Evolutionary conservation across 2,329 filamentous ascomycete species (phyloP).

Genomic region (Alternaria incomplexa): DNA sequence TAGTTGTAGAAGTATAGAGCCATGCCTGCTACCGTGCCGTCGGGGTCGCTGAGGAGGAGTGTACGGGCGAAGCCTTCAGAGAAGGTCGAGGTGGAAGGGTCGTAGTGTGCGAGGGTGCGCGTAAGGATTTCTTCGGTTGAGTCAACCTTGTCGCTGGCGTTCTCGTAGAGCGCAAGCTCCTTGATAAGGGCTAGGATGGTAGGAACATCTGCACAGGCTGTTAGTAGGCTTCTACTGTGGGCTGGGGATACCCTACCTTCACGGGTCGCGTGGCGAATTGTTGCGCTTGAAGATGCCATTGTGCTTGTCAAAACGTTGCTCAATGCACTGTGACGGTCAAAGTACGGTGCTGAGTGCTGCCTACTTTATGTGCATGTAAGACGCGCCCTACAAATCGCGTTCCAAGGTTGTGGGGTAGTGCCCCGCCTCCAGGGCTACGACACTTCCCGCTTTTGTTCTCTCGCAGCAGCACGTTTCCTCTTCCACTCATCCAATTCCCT

Average conservation of each 20-base stretch:
- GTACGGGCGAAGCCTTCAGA: slow-evolving; percentile 74
- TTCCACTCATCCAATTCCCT: slow-evolving; percentile 27
- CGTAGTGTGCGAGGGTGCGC: slow-evolving; percentile 79
- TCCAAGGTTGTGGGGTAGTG: slow-evolving; percentile 15
- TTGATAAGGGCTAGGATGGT: slow-evolving; percentile 82
- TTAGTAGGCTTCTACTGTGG: neutral
- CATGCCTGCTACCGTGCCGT: slow-evolving; percentile 69
- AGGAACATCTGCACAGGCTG: slow-evolving; percentile 68
- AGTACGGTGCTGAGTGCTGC: neutral
- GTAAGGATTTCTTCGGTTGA: slow-evolving; percentile 78
- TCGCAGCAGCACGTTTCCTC: slow-evolving; percentile 18
- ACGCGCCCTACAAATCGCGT: slow-evolving; percentile 17
- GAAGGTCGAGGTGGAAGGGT: slow-evolving; percentile 49
- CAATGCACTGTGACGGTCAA: neutral
- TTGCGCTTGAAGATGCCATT: slow-evolving; percentile 40
- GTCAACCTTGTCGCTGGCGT: slow-evolving; percentile 73
- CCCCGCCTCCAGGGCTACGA: slow-evolving; percentile 1
- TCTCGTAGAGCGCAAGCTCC: slow-evolving; percentile 87
- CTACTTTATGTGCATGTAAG: neutral
- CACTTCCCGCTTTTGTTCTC: neutral
- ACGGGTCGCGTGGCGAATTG: slow-evolving; percentile 64
- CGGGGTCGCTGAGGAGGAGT: slow-evolving; percentile 64
- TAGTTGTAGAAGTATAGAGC: slow-evolving; percentile 96
- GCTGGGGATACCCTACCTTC: slow-evolving; percentile 56
- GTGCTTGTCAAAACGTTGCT: neutral